Base-by-base conservation (phyloP, 148 eudicot genomes). In the Fagopyrum tataricum region DNA sequence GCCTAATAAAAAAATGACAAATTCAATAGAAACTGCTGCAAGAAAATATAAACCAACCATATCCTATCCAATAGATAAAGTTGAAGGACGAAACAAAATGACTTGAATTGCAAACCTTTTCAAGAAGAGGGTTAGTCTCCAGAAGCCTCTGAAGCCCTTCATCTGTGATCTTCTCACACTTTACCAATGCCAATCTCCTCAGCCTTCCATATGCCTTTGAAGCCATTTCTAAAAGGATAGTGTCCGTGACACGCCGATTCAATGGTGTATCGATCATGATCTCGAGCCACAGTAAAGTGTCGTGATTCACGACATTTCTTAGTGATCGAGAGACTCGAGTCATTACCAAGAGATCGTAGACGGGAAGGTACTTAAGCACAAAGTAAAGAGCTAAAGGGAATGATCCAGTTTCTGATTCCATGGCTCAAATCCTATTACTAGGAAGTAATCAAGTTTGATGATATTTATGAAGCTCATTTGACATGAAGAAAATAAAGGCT, bases 331-430 rank as follows among this genome's bases (percentile, higher is more conserved):
- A 84, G 26, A 87, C 93, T 82, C 74, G 83, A 24, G 72, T 81
- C 77, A 78, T 79, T 41, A 81, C 21, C 1, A 91, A 79, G 64
- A 94, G 93, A 72, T 91, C 87, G 44, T 75, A 77, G 40, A 91
- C 75, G 17, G 93, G 96, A 79, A 94, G 91, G 76, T 84, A 88
- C 59, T 91, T 55, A 55, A 94, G 70, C 7, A 83, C 87, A 11
- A 87, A 80, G 80, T 83, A 91, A 51, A 89, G 67, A 48, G 93
- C 90, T 78, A 83, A 88, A 75, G 87, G 85, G 26, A 95, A 85
- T 58, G 80, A 64, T 37, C 73, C 74, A 4, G 44, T 13, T 64
- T 64, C 69, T 14, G 44, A 64, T n/a, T 64, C 69, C 69, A 64
- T 64, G 5, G 40, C 55, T 23, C 26, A 6, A 23, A 23, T 21